A percentile compares a stretch with the other conserved stretches of the same genome.
Evolutionary conservation across 805 yeast species (phyloP).

Genomic region (Sugiyamaella lignohabitans): DNA sequence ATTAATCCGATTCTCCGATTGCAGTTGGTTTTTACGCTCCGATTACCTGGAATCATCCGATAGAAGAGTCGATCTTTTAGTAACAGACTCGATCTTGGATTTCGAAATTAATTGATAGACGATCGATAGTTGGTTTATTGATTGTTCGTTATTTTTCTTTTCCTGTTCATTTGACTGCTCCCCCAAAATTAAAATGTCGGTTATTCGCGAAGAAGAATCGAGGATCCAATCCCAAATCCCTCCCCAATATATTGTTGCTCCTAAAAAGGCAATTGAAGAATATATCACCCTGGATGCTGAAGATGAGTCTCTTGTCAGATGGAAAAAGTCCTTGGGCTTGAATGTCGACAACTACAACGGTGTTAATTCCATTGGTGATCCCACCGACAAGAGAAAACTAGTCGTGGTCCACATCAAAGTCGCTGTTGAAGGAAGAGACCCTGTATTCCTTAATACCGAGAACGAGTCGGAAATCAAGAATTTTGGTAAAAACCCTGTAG

Average conservation of each 20-base stretch:
- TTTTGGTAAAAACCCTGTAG: conserved; percentile 58
- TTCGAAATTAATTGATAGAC: too few relatives aligned
- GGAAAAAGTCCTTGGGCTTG: conserved; percentile 89
- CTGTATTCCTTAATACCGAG: conserved; percentile 65
- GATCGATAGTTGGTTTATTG: too few relatives aligned
- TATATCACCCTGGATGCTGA: conserved; percentile 79
- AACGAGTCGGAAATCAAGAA: conserved; percentile 51
- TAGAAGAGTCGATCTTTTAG: too few relatives aligned
- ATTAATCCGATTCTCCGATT: too few relatives aligned
- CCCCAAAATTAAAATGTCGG: background rate
- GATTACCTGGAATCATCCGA: too few relatives aligned
- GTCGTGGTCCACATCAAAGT: conserved; percentile 74
- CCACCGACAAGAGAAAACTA: conserved; percentile 70
- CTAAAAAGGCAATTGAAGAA: conserved; percentile 74
- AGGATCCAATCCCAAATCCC: too few relatives aligned
- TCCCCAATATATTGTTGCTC: conserved; percentile 48
- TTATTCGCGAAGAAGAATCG: conserved; percentile 8
- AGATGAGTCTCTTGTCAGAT: conserved; percentile 82
- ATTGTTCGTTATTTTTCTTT: too few relatives aligned
- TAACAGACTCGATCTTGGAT: too few relatives aligned
- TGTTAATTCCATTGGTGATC: conserved; percentile 54
- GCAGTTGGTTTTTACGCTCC: too few relatives aligned
- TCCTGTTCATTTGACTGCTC: too few relatives aligned
- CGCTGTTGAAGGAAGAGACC: conserved; percentile 57
- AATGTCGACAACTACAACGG: conserved; percentile 25